These are phyloP conservation scores for Corchorus capsularis DNA, from an alignment of 345 rosid species.

Conservation along the genomic window DNA sequence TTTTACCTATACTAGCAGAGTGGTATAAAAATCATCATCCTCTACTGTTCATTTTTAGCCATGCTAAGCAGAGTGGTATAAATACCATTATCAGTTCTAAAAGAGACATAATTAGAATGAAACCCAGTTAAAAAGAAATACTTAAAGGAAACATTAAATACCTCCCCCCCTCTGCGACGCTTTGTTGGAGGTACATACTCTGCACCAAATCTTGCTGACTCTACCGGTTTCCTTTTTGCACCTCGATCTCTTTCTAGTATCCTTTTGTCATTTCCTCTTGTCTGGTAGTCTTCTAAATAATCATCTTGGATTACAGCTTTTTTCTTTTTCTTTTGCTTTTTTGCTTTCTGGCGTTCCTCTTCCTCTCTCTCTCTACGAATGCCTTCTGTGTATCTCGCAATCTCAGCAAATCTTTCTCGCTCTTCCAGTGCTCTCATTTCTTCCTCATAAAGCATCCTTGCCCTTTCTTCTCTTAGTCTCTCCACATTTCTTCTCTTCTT, in stretches of 20 bases:
- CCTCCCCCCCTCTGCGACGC: constrained; percentile 96
- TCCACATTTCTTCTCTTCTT: constrained; percentile 60
- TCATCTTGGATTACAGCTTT: constrained; percentile 60
- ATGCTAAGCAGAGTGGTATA: neutral
- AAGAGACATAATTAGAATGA: neutral
- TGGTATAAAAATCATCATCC: neutral
- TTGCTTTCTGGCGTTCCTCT: constrained; percentile 78
- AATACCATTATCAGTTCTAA: neutral
- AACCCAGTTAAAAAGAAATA: neutral
- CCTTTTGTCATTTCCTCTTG: constrained; percentile 63
- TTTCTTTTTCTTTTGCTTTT: constrained; percentile 80
- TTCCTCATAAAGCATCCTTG: constrained; percentile 44
- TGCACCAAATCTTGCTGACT: constrained; percentile 46
- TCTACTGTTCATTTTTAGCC: no score
- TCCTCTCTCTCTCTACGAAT: constrained; percentile 82
- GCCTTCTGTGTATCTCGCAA: constrained; percentile 71
- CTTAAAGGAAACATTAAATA: constrained; percentile 31
- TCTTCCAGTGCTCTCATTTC: constrained; percentile 54
- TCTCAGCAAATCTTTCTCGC: constrained; percentile 63
- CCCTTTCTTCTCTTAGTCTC: constrained; percentile 52
- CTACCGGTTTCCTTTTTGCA: constrained; percentile 62
- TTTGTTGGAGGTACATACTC: constrained; percentile 70
- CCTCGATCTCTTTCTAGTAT: constrained; percentile 67
- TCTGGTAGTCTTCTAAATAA: constrained; percentile 52
- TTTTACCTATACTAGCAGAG: neutral